Base-by-base conservation (phyloP, 441 rosid genomes). In the Populus hybrid region DNA sequence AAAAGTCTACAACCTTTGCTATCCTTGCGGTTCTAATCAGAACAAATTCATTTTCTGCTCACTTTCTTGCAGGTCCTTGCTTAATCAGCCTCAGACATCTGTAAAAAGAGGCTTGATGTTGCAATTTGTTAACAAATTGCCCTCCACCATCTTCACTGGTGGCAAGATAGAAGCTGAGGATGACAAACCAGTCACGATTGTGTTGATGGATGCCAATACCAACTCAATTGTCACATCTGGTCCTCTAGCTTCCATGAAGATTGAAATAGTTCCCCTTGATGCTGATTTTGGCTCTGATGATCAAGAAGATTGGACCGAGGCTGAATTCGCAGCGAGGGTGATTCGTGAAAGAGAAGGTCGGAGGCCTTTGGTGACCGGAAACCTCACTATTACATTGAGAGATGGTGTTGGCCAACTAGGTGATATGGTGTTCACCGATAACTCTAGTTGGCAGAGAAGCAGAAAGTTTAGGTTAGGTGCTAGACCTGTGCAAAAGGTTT, bases 361-460 rank as follows among this genome's bases (percentile, higher is more conserved):
- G 84, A 86, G 88, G 76, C 97, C 98, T 0, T 67, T 95, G 63
- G 78, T 95, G 20, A 85, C 90, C 0, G 99, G 99, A 36, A 93
- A 90, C 20, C 64, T 80, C 24, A 80, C n/a, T 10, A 6, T 91
- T 23, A 77, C 81, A 1, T 73, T 95, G 63, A 67, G 70, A 77
- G 80, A 80, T 46, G 99, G 99, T 40, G 86, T 86, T 4, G 96
- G 89, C 21, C 35, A 66, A 3, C n/a, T 90, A 10, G 76, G 79
- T 35, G 86, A 89, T 3, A 68, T 95, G 1, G 40, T 68, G 5
- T 91, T 92, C 83, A 86, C 99, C 0, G 99, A 95, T 68, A 95
- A 95, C 38, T 89, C 95, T 2, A 91, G 99, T 46, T 95, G 99
- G 99, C 85, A 86, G 3, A 82, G 89, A 16, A 88, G 95, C 73